phyloP scores from a whole-genome alignment of 129 eudicot species.

The Solidago caesia region DNA sequence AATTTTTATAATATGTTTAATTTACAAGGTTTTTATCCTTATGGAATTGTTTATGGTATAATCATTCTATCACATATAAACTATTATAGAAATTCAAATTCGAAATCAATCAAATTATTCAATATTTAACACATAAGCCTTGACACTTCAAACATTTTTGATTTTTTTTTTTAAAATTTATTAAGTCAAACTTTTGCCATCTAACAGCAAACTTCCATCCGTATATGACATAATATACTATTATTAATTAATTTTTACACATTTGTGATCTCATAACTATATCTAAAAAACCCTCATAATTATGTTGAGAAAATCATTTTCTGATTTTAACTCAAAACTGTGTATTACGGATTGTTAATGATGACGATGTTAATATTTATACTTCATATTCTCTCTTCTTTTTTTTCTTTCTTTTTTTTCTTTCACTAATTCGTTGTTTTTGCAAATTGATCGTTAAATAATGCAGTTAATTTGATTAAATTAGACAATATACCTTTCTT shows the following conservation, averaged over 20 bases:
- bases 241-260: not conserved
- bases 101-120: not conserved
- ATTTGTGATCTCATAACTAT: too few relatives aligned
- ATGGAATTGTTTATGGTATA: not conserved
- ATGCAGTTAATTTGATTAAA: too few relatives aligned
- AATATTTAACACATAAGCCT: not conserved
- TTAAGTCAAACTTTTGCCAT: not conserved
- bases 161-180: not conserved
- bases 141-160: not conserved
- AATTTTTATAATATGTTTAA: slow-evolving; percentile 2
- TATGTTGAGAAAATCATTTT: too few relatives aligned
- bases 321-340: too few relatives aligned
- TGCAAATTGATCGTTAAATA: too few relatives aligned
- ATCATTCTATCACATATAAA: slow-evolving; percentile 10
- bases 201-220: not conserved
- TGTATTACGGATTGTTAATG: too few relatives aligned
- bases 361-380: too few relatives aligned
- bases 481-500: too few relatives aligned
- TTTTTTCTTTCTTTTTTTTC: too few relatives aligned
- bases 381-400: too few relatives aligned
- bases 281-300: too few relatives aligned
- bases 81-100: not conserved
- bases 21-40: slow-evolving; percentile 7
- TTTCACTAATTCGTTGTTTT: too few relatives aligned
- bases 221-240: not conserved